Evolutionary conservation across 2,329 filamentous ascomycete genomes (phyloP).

Genomic region (Ceratocystis colombiana): DNA sequence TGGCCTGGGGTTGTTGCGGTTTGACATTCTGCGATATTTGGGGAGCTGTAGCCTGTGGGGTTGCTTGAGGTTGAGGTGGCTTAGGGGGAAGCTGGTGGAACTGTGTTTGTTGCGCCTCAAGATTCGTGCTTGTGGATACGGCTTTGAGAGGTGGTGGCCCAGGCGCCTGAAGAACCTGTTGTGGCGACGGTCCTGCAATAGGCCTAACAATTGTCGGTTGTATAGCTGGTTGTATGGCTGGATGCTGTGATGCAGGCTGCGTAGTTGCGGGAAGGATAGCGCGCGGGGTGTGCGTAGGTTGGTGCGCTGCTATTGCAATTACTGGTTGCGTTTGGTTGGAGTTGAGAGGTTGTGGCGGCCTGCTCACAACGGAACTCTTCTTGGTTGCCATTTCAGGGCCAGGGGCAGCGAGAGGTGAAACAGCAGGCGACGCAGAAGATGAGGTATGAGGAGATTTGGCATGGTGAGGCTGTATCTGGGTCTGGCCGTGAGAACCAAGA

Average conservation of each 20-base stretch:
- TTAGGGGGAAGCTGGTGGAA: slow-evolving; percentile 29
- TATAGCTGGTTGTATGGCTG: not conserved
- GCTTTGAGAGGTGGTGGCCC: slow-evolving; percentile 1
- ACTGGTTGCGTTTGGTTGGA: not conserved
- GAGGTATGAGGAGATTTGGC: slow-evolving; percentile 1
- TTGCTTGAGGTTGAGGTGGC: slow-evolving; percentile 10
- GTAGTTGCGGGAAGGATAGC: not conserved
- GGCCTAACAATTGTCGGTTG: slow-evolving; percentile 6
- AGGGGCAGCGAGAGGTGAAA: slow-evolving; percentile 23
- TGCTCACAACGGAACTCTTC: slow-evolving; percentile 9
- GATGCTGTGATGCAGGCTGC: not conserved
- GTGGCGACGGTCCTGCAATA: not conserved
- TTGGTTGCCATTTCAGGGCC: slow-evolving; percentile 23
- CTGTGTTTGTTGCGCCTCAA: slow-evolving; percentile 32
- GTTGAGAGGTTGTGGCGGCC: slow-evolving; percentile 13
- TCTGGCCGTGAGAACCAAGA: not conserved
- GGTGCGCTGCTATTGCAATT: slow-evolving; percentile 5
- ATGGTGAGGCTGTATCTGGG: not conserved
- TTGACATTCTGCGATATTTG: not conserved
- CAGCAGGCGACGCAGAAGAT: not conserved
- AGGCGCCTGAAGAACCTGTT: slow-evolving; percentile 23
- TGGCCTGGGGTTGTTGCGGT: not conserved
- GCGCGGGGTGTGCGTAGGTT: not conserved
- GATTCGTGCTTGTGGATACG: slow-evolving; percentile 25
- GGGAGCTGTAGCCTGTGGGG: not conserved